These are phyloP conservation scores for Ustilago hordei DNA, from an alignment of 1,284 basidiomycete species.

Conservation along the genomic window DNA sequence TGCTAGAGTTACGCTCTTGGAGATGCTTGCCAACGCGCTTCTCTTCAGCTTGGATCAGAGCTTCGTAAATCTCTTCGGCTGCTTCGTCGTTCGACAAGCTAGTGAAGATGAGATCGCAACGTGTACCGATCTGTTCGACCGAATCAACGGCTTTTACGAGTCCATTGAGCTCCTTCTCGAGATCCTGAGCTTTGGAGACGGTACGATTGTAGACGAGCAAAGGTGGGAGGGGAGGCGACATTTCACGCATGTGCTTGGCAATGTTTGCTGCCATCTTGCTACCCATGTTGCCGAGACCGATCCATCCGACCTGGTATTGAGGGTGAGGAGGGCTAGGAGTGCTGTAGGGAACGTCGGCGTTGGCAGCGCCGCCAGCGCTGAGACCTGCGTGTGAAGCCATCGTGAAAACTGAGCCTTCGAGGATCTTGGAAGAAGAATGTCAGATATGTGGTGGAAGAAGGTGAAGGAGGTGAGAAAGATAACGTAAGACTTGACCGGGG, in stretches of 20 bases:
- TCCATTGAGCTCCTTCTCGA: slow-evolving; percentile 73
- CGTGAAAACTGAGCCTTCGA: background rate
- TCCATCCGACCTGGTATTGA: slow-evolving; percentile 56
- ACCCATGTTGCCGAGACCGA: slow-evolving; percentile 74
- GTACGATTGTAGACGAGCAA: slow-evolving; percentile 77
- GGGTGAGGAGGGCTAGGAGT: slow-evolving; percentile 53
- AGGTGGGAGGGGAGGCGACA: slow-evolving; percentile 48
- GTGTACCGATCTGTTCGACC: slow-evolving; percentile 74
- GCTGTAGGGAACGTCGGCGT: slow-evolving; percentile 51
- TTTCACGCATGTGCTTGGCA: slow-evolving; percentile 72
- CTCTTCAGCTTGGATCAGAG: slow-evolving; percentile 74
- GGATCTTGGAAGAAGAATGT: background rate
- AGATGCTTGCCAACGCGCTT: slow-evolving; percentile 68
- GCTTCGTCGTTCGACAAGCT: slow-evolving; percentile 80
- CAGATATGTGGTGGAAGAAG: background rate
- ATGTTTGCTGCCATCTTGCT: slow-evolving; percentile 80
- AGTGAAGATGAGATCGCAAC: slow-evolving; percentile 85
- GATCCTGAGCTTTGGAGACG: slow-evolving; percentile 74
- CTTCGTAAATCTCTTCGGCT: slow-evolving; percentile 77
- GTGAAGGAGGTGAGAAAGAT: background rate
- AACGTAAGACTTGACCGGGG: background rate
- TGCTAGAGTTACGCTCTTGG: slow-evolving; percentile 53
- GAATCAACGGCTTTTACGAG: slow-evolving; percentile 75
- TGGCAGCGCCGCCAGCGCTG: slow-evolving; percentile 15
- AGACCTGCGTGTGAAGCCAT: slow-evolving; percentile 33